A percentile compares a stretch with the other conserved stretches of the same genome.
These are phyloP conservation scores for Oryza glumipatula DNA, from an alignment of 176 grass and related monocot genomes.

Conservation along the genomic window DNA sequence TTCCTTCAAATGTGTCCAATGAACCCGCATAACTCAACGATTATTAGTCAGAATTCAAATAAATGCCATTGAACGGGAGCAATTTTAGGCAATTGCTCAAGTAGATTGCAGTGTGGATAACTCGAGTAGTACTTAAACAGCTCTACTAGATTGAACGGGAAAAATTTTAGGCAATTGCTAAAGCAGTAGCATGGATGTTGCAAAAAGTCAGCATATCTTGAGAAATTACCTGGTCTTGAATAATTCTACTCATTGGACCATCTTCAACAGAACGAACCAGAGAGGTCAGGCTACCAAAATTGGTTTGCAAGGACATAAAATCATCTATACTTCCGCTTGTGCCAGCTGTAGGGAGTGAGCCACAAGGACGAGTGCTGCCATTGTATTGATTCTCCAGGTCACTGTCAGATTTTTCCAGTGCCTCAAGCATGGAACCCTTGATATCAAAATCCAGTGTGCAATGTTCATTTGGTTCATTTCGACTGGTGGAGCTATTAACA, in stretches of 20 bases:
- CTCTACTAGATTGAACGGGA: constrained; percentile 15
- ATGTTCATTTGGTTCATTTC: constrained; percentile 52
- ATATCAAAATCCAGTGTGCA: constrained; percentile 78
- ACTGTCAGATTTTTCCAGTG: constrained; percentile 65
- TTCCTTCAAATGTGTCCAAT: constrained; percentile 3
- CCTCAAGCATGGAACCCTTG: constrained; percentile 77
- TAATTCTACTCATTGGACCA: constrained; percentile 75
- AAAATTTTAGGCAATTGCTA: constrained; percentile 8
- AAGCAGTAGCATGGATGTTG: neutral
- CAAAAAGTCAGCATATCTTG: constrained; percentile 24
- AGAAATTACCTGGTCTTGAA: constrained; percentile 78
- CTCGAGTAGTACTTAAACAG: constrained; percentile 14
- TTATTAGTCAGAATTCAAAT: constrained; percentile 10
- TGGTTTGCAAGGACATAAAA: constrained; percentile 78
- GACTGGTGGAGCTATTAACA: constrained; percentile 57
- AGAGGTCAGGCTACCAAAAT: constrained; percentile 69
- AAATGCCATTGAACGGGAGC: neutral
- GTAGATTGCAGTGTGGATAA: neutral
- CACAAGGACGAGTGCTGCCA: constrained; percentile 46
- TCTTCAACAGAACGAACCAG: constrained; percentile 78
- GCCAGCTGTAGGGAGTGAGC: constrained; percentile 52
- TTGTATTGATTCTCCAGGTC: constrained; percentile 75
- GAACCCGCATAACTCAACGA: neutral
- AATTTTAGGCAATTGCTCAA: too few relatives aligned
- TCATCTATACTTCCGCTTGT: constrained; percentile 62